Evolutionary conservation across 176 grass and related monocot species (phyloP), one percentile per base, ranked within the genome.

Genomic region (Dactylis glomerata): DNA sequence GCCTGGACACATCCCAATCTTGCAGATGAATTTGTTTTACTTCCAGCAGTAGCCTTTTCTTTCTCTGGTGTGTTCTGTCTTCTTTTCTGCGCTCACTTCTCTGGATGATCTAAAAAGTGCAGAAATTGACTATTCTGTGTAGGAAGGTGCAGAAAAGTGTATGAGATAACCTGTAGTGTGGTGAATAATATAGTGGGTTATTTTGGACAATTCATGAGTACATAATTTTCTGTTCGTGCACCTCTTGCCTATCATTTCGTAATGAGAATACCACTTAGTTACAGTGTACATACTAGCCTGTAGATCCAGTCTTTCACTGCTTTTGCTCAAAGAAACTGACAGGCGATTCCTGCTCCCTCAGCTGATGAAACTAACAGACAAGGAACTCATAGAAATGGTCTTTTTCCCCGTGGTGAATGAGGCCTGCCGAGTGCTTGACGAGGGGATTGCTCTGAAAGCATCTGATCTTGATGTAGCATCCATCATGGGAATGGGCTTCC

Each of bases 351-450:
- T 46, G 86, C 89, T 67, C 62, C 20, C 31, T 82, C 83, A 95
- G 96, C 78, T 98, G 67, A 38, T 86, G 79, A 91, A 90, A 89
- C 82, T 97, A 77, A 77, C 84, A 61, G 89, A 92, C 62, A 86
- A 93, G 37, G 95, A 92, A 57, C 92, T 97, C 0, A 76, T 95
- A 34, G 95, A 93, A 82, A 91, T 93, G 85, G 30, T 94, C 56
- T 93, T 97, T 59, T 92, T 97, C 34, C 92, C 92, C 1, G 92
- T 95, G 8, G 89, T 97, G 75, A 97, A 97, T 78, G 92, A 97
- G 82, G 92, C 92, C 38, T 97, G 90, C 63, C 88, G 90, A 22
- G 85, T 97, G 33, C 95, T 97, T 52, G 88, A 97, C 45, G 88
- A 95, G 80, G 89, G 92, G 32, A 93, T 97, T 66, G 83, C 79